phyloP scores from a whole-genome alignment of 768 basidiomycete genomes.

The Auriscalpium vulgare region DNA sequence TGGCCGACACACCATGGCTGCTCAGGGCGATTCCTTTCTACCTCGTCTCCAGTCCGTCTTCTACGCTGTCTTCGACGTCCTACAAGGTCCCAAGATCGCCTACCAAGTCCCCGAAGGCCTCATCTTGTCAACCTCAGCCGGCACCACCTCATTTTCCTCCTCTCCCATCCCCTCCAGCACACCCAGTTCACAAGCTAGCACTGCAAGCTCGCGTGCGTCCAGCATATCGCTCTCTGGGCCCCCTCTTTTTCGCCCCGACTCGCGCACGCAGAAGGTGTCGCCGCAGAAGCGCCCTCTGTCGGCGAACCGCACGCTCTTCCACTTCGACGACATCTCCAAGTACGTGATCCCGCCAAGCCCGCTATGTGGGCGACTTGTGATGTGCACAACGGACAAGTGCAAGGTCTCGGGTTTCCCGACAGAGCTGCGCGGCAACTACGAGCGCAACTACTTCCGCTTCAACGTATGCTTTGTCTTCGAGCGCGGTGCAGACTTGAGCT shows the following conservation, averaged over 20 bases:
- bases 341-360: slow-evolving; percentile 88
- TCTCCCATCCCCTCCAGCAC: slow-evolving; percentile 28
- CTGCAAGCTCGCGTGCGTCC: slow-evolving; percentile 40
- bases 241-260: slow-evolving; percentile 19
- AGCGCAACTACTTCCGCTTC: slow-evolving; percentile 84
- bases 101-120: slow-evolving; percentile 93
- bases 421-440: slow-evolving; percentile 63
- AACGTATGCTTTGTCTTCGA: slow-evolving; percentile 98
- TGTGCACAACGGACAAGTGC: slow-evolving; percentile 71
- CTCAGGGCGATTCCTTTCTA: slow-evolving; percentile 60
- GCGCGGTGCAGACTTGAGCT: slow-evolving; percentile 82
- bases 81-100: slow-evolving; percentile 80
- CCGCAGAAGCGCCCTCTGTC: slow-evolving; percentile 33
- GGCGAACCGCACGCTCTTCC: slow-evolving; percentile 56
- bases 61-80: slow-evolving; percentile 86
- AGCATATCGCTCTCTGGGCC: slow-evolving; percentile 34
- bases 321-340: slow-evolving; percentile 86
- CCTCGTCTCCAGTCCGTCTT: slow-evolving; percentile 83
- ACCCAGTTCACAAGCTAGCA: slow-evolving; percentile 24
- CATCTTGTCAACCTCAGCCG: slow-evolving; percentile 39
- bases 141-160: slow-evolving; percentile 19
- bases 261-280: slow-evolving; percentile 31
- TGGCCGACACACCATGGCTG: slow-evolving; percentile 25
- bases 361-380: slow-evolving; percentile 83
- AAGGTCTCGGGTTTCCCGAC: slow-evolving; percentile 92